Percentiles rank a stretch among this genome's conserved stretches.
These are phyloP conservation scores for Chlorella sp. DNA, from an alignment of 139 green algal genomes.

Conservation along the genomic window DNA sequence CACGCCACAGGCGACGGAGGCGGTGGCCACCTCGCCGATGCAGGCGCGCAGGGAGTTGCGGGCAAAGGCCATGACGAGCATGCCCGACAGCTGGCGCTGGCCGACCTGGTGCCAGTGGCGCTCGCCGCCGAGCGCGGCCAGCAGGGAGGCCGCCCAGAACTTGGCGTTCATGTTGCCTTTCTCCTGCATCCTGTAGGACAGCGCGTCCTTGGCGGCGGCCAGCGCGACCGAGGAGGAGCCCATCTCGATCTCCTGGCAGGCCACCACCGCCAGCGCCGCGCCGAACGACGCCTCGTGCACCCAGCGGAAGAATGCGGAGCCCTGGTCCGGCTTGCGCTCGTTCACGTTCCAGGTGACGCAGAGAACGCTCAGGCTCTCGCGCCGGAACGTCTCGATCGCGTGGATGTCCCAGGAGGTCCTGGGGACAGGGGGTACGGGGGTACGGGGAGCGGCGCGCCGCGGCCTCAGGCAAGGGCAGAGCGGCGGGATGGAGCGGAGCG, in stretches of 20 bases:
- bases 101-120: slow-evolving; percentile 58
- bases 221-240: slow-evolving; percentile 69
- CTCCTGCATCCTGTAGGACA: slow-evolving; percentile 59
- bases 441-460: not conserved
- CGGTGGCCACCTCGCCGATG: slow-evolving; percentile 47
- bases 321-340: slow-evolving; percentile 49
- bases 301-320: slow-evolving; percentile 48
- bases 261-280: slow-evolving; percentile 64
- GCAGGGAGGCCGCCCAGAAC: slow-evolving; percentile 61
- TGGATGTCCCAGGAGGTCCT: slow-evolving; percentile 39
- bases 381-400: slow-evolving; percentile 22
- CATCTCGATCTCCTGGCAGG: slow-evolving; percentile 91
- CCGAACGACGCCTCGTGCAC: slow-evolving; percentile 39
- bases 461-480: not conserved
- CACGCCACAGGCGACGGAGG: slow-evolving; percentile 86
- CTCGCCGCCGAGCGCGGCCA: slow-evolving; percentile 45
- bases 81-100: slow-evolving; percentile 85
- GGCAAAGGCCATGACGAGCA: slow-evolving; percentile 78
- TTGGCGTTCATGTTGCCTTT: slow-evolving; percentile 78
- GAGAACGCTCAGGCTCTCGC: slow-evolving; percentile 57
- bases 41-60: slow-evolving; percentile 26
- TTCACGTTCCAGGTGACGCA: slow-evolving; percentile 89
- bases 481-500: not conserved
- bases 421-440: not conserved
- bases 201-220: slow-evolving; percentile 52